These are phyloP conservation scores for Sphagnum fallax DNA, from an alignment of 228 moss, liverwort and hornwort genomes.

Conservation along the genomic window DNA sequence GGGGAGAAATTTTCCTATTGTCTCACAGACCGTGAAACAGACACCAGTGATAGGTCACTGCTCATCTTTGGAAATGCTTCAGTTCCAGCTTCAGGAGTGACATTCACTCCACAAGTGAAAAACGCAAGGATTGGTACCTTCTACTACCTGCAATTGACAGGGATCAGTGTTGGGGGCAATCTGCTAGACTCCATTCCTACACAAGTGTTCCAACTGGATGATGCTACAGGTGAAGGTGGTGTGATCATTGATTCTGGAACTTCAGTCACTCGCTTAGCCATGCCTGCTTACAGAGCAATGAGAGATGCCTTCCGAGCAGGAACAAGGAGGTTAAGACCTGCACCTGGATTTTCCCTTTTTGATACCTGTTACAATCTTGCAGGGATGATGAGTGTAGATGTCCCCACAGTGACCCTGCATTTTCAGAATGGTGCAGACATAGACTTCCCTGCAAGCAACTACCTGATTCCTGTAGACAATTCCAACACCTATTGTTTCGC, in stretches of 20 bases:
- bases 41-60: constrained; percentile 38
- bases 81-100: constrained; percentile 18
- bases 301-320: constrained; percentile 45
- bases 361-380: constrained; percentile 57
- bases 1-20: constrained; percentile 78
- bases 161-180: constrained; percentile 52
- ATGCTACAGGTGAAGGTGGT: constrained; percentile 49
- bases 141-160: constrained; percentile 73
- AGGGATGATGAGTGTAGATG: constrained; percentile 21
- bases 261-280: constrained; percentile 62
- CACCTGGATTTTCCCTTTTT: constrained; percentile 45
- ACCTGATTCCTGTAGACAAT: constrained; percentile 63
- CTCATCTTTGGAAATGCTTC: constrained; percentile 69
- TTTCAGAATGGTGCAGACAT: constrained; percentile 44
- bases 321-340: constrained; percentile 14
- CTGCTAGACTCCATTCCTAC: constrained; percentile 36
- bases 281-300: constrained; percentile 47
- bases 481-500: constrained; percentile 66
- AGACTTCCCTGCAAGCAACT: constrained; percentile 44
- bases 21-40: constrained; percentile 32
- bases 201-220: constrained; percentile 46
- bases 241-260: constrained; percentile 84
- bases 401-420: constrained; percentile 51
- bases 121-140: constrained; percentile 56
- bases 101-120: constrained; percentile 59